Evolutionary conservation across 2,329 filamentous ascomycete species (phyloP).

Genomic region (Fusarium metavorans): DNA sequence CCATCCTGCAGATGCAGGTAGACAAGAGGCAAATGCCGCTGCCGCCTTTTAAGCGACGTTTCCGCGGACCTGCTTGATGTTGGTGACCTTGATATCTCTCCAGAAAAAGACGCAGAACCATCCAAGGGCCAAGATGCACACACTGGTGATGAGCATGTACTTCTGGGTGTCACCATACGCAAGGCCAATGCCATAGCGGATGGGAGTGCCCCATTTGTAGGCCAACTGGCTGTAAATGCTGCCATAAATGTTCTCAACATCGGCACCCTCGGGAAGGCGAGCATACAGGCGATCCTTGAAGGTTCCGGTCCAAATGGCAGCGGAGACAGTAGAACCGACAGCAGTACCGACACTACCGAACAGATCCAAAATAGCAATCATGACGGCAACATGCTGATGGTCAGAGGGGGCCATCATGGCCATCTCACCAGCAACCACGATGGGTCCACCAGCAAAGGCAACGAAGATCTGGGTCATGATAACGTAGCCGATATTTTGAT

Average conservation of each 20-base stretch:
- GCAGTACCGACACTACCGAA: constrained; percentile 26
- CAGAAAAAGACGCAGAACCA: constrained; percentile 55
- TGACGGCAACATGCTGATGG: constrained; percentile 31
- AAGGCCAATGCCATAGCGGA: constrained; percentile 66
- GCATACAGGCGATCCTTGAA: constrained; percentile 63
- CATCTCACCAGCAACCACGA: constrained; percentile 30
- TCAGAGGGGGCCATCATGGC: constrained; percentile 39
- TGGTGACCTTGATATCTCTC: constrained; percentile 64
- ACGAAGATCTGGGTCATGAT: constrained; percentile 29
- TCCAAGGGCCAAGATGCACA: constrained; percentile 57
- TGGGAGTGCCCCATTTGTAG: constrained; percentile 63
- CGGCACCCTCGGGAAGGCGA: constrained; percentile 60
- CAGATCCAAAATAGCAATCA: constrained; percentile 23
- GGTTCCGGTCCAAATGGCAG: constrained; percentile 56
- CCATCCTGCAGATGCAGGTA: background rate
- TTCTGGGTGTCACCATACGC: constrained; percentile 69
- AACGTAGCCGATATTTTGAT: constrained; percentile 20
- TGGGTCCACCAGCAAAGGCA: constrained; percentile 19
- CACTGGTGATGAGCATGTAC: constrained; percentile 64
- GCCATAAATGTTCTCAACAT: constrained; percentile 59
- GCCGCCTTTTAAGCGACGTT: constrained; percentile 48
- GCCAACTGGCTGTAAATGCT: constrained; percentile 64
- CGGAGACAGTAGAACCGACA: constrained; percentile 25
- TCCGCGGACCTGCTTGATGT: constrained; percentile 56
- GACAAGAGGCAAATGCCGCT: background rate